These are phyloP conservation scores for Periconia sp. DNA, from an alignment of 2,329 filamentous ascomycete genomes.

Conservation along the genomic window DNA sequence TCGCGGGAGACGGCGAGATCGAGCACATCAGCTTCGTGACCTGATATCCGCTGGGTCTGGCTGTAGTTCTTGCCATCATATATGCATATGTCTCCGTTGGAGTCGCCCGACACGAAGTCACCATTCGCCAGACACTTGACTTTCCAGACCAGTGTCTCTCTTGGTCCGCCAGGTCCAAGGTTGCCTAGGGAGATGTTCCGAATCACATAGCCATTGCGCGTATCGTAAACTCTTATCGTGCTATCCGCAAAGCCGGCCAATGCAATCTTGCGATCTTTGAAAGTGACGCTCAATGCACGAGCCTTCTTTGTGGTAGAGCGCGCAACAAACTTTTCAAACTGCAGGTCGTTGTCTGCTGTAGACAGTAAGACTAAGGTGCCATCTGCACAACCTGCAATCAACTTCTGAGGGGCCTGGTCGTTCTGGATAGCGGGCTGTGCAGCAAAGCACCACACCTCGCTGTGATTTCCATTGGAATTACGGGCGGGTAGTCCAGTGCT, in stretches of 20 bases:
- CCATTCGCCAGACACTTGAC: constrained; percentile 85
- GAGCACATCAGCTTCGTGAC: constrained; percentile 86
- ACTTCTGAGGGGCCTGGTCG: constrained; percentile 52
- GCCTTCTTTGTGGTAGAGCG: constrained; percentile 80
- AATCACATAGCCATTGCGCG: constrained; percentile 72
- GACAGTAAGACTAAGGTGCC: constrained; percentile 86
- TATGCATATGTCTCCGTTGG: constrained; percentile 87
- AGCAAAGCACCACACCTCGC: constrained; percentile 95
- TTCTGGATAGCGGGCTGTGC: constrained; percentile 65
- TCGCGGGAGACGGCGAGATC: constrained; percentile 82
- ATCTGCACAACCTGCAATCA: constrained; percentile 88
- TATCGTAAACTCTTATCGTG: constrained; percentile 88
- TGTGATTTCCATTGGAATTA: constrained; percentile 88
- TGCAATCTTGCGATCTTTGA: constrained; percentile 79
- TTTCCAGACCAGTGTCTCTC: constrained; percentile 89
- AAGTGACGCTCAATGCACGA: constrained; percentile 87
- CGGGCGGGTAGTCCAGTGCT: constrained; percentile 74
- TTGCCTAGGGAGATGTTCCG: constrained; percentile 84
- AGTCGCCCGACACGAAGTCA: constrained; percentile 92
- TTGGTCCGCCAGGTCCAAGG: constrained; percentile 73
- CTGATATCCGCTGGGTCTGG: constrained; percentile 79
- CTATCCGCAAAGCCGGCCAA: constrained; percentile 96
- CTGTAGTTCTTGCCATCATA: constrained; percentile 95
- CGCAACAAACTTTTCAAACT: constrained; percentile 74
- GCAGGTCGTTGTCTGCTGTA: constrained; percentile 79